These are phyloP conservation scores for Ophiocordyceps camponoti-saundersi DNA, from an alignment of 2,329 filamentous ascomycete species.

Conservation along the genomic window DNA sequence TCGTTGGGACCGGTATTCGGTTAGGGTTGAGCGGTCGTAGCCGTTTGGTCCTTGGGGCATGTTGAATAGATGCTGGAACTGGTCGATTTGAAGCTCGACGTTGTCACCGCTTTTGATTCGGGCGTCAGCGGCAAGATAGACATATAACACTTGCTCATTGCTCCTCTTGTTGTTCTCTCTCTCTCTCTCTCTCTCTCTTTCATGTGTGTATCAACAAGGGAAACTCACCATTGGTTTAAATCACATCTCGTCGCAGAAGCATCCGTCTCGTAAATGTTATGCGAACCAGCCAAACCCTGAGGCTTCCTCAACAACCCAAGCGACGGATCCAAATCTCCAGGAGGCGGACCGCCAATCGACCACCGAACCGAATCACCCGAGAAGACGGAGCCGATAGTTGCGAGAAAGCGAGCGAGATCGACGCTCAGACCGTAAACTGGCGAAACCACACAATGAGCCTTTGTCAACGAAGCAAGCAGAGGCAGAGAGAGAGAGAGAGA, in stretches of 20 bases:
- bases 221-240: not conserved
- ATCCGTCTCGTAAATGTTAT: constrained; percentile 8
- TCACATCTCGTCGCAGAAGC: constrained; percentile 1
- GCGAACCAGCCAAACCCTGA: not conserved
- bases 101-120: not conserved
- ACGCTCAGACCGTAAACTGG: not conserved
- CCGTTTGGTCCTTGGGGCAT: constrained; percentile 14
- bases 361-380: constrained; percentile 3
- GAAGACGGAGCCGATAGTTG: not conserved
- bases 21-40: constrained; percentile 10
- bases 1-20: not conserved
- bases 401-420: not conserved
- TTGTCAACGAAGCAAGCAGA: not conserved
- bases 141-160: not conserved
- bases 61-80: constrained; percentile 19
- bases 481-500: not conserved
- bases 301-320: not conserved
- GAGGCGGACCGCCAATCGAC: constrained; percentile 1
- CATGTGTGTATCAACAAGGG: not conserved
- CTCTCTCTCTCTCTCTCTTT: not conserved
- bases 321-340: not conserved
- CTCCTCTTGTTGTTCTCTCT: too few species aligned
- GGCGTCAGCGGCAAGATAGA: not conserved
- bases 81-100: constrained; percentile 6
- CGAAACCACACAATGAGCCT: too few species aligned